Evolutionary conservation across 2,329 filamentous ascomycete genomes (phyloP).

Genomic region (Hymenoscyphus infarciens): DNA sequence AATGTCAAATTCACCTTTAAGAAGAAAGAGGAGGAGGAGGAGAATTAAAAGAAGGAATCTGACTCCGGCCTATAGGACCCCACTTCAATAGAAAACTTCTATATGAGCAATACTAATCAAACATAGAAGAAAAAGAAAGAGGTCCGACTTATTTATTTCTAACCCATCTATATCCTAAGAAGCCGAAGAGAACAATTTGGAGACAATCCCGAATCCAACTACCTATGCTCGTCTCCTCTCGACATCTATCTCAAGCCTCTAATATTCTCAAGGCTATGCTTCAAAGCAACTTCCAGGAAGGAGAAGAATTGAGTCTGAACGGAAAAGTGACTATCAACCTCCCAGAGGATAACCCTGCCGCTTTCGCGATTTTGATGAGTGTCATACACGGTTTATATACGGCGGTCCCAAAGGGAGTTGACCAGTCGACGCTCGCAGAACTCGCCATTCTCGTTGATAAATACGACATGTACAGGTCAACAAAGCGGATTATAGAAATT

Average conservation of each 20-base stretch:
- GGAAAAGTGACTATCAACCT: neutral
- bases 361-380: neutral
- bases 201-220: neutral
- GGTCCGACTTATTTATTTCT: neutral
- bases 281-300: neutral
- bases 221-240: neutral
- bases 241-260: neutral
- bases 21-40: neutral
- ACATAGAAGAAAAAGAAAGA: neutral
- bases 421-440: neutral
- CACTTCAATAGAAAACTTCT: too few species aligned
- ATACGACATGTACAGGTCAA: neutral
- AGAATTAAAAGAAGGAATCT: neutral
- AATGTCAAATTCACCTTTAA: neutral
- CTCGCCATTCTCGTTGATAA: neutral
- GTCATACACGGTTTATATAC: neutral
- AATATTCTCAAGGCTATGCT: neutral
- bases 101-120: neutral
- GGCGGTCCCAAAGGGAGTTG: neutral
- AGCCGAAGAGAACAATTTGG: too few species aligned
- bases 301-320: neutral
- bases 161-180: neutral
- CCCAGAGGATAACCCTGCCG: neutral
- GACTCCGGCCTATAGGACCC: neutral
- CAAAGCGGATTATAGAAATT: neutral